Evolutionary conservation across 139 green algal species (phyloP), one percentile per base, ranked within the genome.

Genomic region (Zygnema circumcarinatum): DNA sequence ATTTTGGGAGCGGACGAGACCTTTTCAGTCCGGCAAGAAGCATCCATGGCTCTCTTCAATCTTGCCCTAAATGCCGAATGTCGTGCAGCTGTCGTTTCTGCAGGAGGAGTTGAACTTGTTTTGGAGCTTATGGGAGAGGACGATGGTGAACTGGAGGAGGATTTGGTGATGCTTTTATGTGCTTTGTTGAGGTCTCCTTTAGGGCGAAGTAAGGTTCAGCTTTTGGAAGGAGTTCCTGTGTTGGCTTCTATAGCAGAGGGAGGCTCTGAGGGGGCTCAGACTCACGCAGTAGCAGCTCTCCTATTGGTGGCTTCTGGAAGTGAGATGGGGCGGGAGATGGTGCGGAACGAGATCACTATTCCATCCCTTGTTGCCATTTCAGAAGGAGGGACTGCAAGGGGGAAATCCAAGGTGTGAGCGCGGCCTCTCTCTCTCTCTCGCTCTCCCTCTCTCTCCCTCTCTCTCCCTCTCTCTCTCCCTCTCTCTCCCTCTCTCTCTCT

Each of bases 1-100:
- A 67, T 86, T 38, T 38, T 86, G 25, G 39, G 39, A 33, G 39
- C 36, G 32, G 42, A 47, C n/a, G 38, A 56, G 38, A 21, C 39
- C 25, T 25, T 38, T 38, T 39, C 79, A n/a, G 38, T 41, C 38
- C 42, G 79, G 1, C 81, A 88, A 38, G 83, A 88, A n/a, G 83
- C 83, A 0, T 32, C 83, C 1, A 74, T 84, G 1, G 67, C 68
- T 29, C 83, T 88, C 29, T 88, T 87, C 69, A 88, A 74, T 3
- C 83, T 88, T 25, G 36, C 74, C 21, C 81, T 74, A 3, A 36
- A 86, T 2, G 52, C 22, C 1, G 25, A 25, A 29, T 76, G 41
- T 68, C 35, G 35, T 21, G 35, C 38, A 3, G 40, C 62, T 29
- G 74, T 86, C 31, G n/a, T 86, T 25, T 73, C 40, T 16, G 29